A percentile compares a stretch with the other conserved stretches of the same genome.
These are phyloP conservation scores for Pseudogymnoascus sp. DNA, from an alignment of 2,329 filamentous ascomycete genomes.

Conservation along the genomic window DNA sequence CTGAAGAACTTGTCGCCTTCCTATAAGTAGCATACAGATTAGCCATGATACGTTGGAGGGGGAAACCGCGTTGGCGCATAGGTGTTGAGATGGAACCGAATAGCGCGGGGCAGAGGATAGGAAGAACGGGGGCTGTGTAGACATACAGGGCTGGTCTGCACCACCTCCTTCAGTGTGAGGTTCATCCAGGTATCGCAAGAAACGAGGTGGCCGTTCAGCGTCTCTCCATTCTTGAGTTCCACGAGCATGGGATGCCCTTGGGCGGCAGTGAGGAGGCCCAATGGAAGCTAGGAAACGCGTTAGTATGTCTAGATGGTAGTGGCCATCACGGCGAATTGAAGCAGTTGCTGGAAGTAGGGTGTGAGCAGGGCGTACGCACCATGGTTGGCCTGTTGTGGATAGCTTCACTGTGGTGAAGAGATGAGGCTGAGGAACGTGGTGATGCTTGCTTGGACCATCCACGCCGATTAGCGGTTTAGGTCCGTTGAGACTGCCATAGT, in stretches of 20 bases:
- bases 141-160: slow-evolving; percentile 78
- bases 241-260: slow-evolving; percentile 98
- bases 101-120: not conserved
- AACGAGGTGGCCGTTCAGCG: slow-evolving; percentile 89
- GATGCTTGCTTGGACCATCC: slow-evolving; percentile 6
- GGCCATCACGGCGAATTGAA: not conserved
- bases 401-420: slow-evolving; percentile 1
- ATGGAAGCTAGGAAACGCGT: slow-evolving; percentile 44
- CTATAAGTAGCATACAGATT: slow-evolving; percentile 31
- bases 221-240: slow-evolving; percentile 95
- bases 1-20: slow-evolving; percentile 92
- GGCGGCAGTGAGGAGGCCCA: slow-evolving; percentile 85
- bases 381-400: slow-evolving; percentile 6
- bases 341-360: not conserved
- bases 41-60: not conserved
- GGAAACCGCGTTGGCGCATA: not conserved
- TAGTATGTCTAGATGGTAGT: not conserved
- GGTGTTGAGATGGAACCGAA: not conserved
- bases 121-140: not conserved
- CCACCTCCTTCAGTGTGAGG: slow-evolving; percentile 90
- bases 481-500: not conserved
- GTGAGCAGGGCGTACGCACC: not conserved
- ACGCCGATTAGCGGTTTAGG: not conserved
- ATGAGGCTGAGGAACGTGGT: slow-evolving; percentile 1
- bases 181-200: slow-evolving; percentile 99